Conservation (phyloP, 768 basidiomycete genomes). For the Panellus pusillus region DNA sequence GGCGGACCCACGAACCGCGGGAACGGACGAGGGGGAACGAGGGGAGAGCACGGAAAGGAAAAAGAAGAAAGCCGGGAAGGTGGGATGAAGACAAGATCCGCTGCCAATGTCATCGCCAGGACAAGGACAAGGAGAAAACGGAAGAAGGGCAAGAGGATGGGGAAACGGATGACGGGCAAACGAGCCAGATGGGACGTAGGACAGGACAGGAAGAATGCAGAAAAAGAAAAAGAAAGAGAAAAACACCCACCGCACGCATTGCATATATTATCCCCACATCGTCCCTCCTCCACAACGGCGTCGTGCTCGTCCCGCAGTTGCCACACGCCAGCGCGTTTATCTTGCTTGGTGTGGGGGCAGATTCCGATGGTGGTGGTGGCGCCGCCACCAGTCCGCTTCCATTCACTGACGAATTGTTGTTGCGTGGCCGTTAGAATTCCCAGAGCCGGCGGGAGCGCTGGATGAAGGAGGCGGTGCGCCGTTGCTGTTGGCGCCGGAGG, state of each 20-base stretch:
- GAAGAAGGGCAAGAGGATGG: not conserved
- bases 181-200: not conserved
- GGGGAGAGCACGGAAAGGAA: not conserved
- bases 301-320: slow-evolving; percentile 87
- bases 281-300: slow-evolving; percentile 87
- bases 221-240: slow-evolving; percentile 13
- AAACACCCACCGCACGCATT: slow-evolving; percentile 90
- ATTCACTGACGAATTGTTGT: not conserved
- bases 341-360: slow-evolving; percentile 19
- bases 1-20: not conserved
- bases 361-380: not conserved
- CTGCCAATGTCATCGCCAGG: too few relatives aligned
- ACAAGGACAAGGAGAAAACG: not conserved
- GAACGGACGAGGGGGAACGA: not conserved
- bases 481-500: not conserved
- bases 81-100: too few relatives aligned
- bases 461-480: not conserved
- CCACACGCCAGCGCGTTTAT: slow-evolving; percentile 83
- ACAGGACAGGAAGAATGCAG: not conserved
- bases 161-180: not conserved
- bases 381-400: not conserved
- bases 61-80: too few relatives aligned
- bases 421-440: not conserved
- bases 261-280: slow-evolving; percentile 93
- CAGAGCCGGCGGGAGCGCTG: not conserved